These are phyloP conservation scores for Moesziomyces globuligerus DNA, from an alignment of 1,284 basidiomycete species.

Conservation along the genomic window DNA sequence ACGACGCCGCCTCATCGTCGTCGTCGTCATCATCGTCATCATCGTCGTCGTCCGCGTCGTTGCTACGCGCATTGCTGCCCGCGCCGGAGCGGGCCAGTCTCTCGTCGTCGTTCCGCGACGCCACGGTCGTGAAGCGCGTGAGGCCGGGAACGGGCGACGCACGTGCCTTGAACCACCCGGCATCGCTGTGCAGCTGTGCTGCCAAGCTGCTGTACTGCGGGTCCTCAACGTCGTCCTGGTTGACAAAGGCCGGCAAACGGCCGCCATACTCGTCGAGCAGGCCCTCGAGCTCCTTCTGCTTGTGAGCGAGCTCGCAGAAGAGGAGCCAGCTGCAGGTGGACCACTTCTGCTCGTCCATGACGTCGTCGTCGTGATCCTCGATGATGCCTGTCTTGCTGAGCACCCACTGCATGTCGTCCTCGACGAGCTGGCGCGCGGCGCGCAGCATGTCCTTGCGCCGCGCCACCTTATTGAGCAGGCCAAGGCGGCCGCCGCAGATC, in stretches of 20 bases:
- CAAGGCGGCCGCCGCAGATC: slow-evolving; percentile 55
- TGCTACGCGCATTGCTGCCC: too few relatives aligned
- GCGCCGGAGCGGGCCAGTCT: too few relatives aligned
- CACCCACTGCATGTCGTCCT: slow-evolving; percentile 63
- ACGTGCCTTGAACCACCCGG: slow-evolving; percentile 44
- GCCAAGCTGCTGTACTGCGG: slow-evolving; percentile 43
- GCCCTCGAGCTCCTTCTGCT: slow-evolving; percentile 58
- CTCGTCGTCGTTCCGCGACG: background rate
- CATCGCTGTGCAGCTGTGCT: slow-evolving; percentile 41
- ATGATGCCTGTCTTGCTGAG: slow-evolving; percentile 65
- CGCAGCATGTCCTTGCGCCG: slow-evolving; percentile 53
- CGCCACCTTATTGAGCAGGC: slow-evolving; percentile 58
- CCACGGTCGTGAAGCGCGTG: slow-evolving; percentile 22
- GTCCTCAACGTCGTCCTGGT: slow-evolving; percentile 31
- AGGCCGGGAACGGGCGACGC: slow-evolving; percentile 39
- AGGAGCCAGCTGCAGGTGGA: slow-evolving; percentile 63
- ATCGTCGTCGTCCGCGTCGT: slow-evolving; percentile 11
- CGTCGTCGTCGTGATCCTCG: slow-evolving; percentile 63
- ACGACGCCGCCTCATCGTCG: slow-evolving; percentile 19
- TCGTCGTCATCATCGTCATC: slow-evolving; percentile 45
- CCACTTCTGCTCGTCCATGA: slow-evolving; percentile 66
- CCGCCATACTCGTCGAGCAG: slow-evolving; percentile 36
- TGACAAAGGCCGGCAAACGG: slow-evolving; percentile 29
- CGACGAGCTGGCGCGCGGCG: slow-evolving; percentile 55
- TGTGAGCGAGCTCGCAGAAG: slow-evolving; percentile 52